Percentiles rank a stretch among this genome's conserved stretches.
Conservation (phyloP, 2,329 filamentous ascomycete species). For the Calycina herbarum region DNA sequence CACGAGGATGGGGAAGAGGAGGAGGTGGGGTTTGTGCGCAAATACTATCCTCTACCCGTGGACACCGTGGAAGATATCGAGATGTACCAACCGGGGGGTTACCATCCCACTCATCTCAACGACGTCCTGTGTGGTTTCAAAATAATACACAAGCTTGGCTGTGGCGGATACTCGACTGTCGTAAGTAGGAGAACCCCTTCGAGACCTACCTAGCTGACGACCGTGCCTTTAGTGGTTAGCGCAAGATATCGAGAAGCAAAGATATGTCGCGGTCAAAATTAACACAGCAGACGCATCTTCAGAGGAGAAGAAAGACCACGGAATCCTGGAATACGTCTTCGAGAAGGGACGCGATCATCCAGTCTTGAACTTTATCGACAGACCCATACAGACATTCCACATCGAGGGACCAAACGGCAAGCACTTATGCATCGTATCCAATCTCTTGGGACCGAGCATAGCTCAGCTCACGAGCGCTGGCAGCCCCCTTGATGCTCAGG, state of each 20-base stretch:
- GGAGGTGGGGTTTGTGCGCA: background rate
- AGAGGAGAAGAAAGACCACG: background rate
- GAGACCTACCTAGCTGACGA: slow-evolving; percentile 38
- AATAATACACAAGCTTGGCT: slow-evolving; percentile 48
- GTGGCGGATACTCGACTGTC: slow-evolving; percentile 35
- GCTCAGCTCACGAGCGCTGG: background rate
- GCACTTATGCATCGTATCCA: slow-evolving; percentile 44
- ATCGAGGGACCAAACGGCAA: slow-evolving; percentile 44
- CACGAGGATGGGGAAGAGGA: background rate
- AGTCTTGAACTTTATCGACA: background rate
- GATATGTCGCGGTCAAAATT: slow-evolving; percentile 24
- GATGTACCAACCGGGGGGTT: slow-evolving; percentile 39
- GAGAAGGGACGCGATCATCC: background rate
- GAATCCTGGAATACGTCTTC: slow-evolving; percentile 1
- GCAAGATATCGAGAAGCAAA: slow-evolving; percentile 26
- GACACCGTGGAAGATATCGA: slow-evolving; percentile 20
- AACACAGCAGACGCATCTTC: slow-evolving; percentile 12
- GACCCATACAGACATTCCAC: slow-evolving; percentile 6
- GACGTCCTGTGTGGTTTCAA: slow-evolving; percentile 45
- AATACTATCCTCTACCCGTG: background rate
- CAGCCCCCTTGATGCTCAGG: background rate
- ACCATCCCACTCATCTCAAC: slow-evolving; percentile 45
- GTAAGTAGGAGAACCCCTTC: background rate
- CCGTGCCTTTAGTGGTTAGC: slow-evolving; percentile 45
- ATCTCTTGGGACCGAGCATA: slow-evolving; percentile 24